These are phyloP conservation scores for Oryza brachyantha DNA, from an alignment of 176 grass and related monocot species.

Conservation along the genomic window DNA sequence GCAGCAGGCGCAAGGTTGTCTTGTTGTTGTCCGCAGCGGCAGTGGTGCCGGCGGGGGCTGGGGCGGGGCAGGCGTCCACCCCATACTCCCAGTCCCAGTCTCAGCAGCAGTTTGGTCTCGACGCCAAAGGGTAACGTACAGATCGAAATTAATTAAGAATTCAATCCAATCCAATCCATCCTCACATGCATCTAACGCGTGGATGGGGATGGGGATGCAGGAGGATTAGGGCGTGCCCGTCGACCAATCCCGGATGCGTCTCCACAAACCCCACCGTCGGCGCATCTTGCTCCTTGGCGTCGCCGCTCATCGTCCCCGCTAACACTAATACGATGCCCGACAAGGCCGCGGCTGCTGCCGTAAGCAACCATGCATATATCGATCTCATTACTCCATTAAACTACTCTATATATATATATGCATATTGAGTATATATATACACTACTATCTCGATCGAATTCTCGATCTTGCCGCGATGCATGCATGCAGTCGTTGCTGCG, in stretches of 20 bases:
- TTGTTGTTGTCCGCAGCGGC: neutral
- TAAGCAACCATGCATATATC: no score
- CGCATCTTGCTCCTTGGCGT: constrained; percentile 64
- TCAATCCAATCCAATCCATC: no score
- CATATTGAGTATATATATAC: no score
- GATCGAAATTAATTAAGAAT: no score
- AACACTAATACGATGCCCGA: constrained; percentile 39
- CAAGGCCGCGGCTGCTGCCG: constrained; percentile 1
- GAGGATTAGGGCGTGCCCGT: constrained; percentile 87
- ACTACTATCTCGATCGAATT: no score
- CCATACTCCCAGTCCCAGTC: constrained; percentile 62
- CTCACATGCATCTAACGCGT: no score
- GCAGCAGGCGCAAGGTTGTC: neutral
- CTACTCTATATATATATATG: no score
- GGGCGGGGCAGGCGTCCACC: constrained; percentile 25
- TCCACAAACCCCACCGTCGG: constrained; percentile 79
- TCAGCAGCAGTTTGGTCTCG: constrained; percentile 71
- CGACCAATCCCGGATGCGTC: constrained; percentile 75
- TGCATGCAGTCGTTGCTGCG: constrained; percentile 53
- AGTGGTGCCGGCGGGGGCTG: neutral
- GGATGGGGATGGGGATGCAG: constrained; percentile 19
- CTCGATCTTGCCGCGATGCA: no score
- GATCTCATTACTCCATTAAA: no score
- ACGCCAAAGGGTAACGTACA: constrained; percentile 71
- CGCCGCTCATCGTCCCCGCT: constrained; percentile 70